Percentiles rank a stretch among this genome's conserved stretches.
Evolutionary conservation across 148 eudicot genomes (phyloP).

Genomic region (Silene conica): DNA sequence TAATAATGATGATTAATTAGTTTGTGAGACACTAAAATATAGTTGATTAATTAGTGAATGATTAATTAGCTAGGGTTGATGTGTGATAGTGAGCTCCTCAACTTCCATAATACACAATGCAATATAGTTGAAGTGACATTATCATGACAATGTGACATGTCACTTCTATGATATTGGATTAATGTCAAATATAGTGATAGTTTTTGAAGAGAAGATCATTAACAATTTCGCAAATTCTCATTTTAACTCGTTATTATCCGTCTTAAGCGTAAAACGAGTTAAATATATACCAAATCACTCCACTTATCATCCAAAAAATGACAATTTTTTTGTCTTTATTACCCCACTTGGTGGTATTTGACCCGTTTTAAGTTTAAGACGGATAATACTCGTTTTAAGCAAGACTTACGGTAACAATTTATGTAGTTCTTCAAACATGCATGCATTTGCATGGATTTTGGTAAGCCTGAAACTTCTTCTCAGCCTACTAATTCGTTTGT

Average conservation of each 20-base stretch:
- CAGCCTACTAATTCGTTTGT: neutral
- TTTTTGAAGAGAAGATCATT: constrained; percentile 1
- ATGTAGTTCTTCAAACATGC: neutral
- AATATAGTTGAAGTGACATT: constrained; percentile 15
- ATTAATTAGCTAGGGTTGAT: neutral
- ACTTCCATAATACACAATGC: constrained; percentile 2
- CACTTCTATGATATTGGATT: neutral
- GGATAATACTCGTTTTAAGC: no score
- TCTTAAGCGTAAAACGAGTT: no score
- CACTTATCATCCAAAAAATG: no score
- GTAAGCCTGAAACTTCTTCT: neutral
- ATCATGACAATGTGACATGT: constrained; percentile 8
- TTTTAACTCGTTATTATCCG: no score
- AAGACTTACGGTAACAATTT: no score
- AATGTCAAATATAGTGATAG: constrained; percentile 18
- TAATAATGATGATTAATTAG: neutral
- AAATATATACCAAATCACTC: no score
- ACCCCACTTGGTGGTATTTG: no score
- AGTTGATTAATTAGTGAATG: constrained; percentile 2
- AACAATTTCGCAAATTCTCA: no score
- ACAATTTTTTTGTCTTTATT: no score
- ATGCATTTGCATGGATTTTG: constrained; percentile 4
- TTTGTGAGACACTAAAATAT: neutral
- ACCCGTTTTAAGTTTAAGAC: no score
- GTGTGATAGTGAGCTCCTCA: neutral